A percentile compares a stretch with the other conserved stretches of the same genome.
Evolutionary conservation across 2,329 filamentous ascomycete genomes (phyloP).

Genomic region (Tolypocladium sp.): DNA sequence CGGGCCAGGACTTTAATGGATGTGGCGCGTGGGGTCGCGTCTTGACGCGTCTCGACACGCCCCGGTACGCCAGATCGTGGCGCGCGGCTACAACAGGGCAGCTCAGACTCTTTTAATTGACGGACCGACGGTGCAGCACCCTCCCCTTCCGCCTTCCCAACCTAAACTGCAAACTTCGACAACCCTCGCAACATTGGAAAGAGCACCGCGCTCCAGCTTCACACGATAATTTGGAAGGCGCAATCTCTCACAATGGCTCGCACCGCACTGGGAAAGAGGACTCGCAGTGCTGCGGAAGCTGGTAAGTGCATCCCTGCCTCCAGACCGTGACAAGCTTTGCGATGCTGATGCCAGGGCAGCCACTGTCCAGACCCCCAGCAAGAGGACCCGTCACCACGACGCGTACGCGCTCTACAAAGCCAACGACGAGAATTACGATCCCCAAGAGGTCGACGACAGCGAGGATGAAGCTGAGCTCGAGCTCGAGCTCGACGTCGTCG

Average conservation of each 20-base stretch:
- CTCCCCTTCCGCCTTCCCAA: constrained; percentile 8
- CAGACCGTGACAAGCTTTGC: neutral
- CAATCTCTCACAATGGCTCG: constrained; percentile 14
- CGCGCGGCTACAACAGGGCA: constrained; percentile 1
- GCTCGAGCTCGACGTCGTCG: constrained; percentile 33
- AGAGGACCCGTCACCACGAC: constrained; percentile 36
- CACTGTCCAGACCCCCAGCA: constrained; percentile 26
- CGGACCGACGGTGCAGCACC: constrained; percentile 2
- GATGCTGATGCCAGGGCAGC: constrained; percentile 9
- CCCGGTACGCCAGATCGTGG: constrained; percentile 7
- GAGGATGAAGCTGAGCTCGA: constrained; percentile 35
- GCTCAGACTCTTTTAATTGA: constrained; percentile 1
- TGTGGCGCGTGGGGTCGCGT: constrained; percentile 18
- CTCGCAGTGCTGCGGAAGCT: constrained; percentile 16
- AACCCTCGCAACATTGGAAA: neutral
- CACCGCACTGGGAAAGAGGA: constrained; percentile 24
- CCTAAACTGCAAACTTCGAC: neutral
- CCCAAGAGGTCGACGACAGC: constrained; percentile 21
- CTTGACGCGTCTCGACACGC: constrained; percentile 17
- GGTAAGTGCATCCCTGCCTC: constrained; percentile 15
- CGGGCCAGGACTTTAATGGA: constrained; percentile 19
- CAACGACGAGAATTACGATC: constrained; percentile 58
- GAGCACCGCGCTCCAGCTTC: neutral
- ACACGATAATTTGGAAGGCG: neutral
- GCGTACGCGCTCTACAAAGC: constrained; percentile 30